Evolutionary conservation across 257 asterid species (phyloP).

Genomic region (Penstemon eatonii): DNA sequence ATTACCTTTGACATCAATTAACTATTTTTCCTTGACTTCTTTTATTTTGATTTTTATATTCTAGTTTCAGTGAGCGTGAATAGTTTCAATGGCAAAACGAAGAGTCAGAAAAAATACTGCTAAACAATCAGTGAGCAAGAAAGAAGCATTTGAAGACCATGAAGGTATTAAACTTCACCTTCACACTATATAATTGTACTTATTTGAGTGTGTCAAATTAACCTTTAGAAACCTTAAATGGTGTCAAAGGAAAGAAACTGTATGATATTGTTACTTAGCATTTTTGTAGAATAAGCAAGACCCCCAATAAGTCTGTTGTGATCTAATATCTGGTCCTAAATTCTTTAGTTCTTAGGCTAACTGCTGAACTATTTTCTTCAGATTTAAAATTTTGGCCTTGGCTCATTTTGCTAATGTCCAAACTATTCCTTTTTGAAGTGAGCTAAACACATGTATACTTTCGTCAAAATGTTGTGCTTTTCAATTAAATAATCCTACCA

Average conservation of each 20-base stretch:
- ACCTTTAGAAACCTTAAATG: neutral
- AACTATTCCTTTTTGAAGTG: constrained; percentile 15
- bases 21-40: neutral
- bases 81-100: constrained; percentile 41
- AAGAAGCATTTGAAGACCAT: constrained; percentile 31
- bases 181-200: neutral
- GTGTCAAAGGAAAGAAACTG: neutral
- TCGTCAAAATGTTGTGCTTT: constrained; percentile 11
- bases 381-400: neutral
- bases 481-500: constrained; percentile 7
- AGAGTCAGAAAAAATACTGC: constrained; percentile 30
- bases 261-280: neutral
- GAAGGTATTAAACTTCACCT: constrained; percentile 37
- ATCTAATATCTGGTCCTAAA: neutral
- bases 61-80: constrained; percentile 23
- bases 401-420: neutral
- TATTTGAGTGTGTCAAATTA: constrained; percentile 8
- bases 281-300: neutral
- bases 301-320: neutral
- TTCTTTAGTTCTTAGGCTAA: neutral
- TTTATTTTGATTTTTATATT: neutral
- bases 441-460: neutral
- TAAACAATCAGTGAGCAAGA: constrained; percentile 22
- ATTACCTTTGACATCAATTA: neutral
- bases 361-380: too few relatives aligned